These are phyloP conservation scores for Colletotrichum sansevieriae DNA, from an alignment of 2,329 filamentous ascomycete genomes.

Conservation along the genomic window DNA sequence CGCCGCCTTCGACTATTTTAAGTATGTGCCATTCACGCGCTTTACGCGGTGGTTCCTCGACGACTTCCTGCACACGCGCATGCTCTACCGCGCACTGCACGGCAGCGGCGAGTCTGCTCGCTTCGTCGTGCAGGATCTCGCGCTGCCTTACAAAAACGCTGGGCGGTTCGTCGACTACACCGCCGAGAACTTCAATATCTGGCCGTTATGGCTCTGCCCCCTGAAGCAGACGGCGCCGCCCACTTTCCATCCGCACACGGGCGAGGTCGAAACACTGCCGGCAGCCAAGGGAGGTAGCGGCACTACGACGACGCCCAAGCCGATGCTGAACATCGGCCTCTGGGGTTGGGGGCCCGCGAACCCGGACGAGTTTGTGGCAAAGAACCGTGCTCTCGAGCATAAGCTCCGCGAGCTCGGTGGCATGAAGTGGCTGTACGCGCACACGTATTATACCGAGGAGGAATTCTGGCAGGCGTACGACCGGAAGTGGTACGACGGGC, in stretches of 20 bases:
- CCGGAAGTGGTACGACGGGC: constrained; percentile 69
- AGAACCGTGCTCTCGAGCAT: constrained; percentile 79
- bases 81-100: constrained; percentile 80
- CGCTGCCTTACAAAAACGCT: constrained; percentile 65
- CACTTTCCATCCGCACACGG: constrained; percentile 69
- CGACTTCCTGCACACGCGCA: constrained; percentile 79
- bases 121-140: constrained; percentile 78
- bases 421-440: constrained; percentile 89
- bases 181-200: constrained; percentile 63
- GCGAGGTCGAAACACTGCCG: constrained; percentile 47
- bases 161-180: constrained; percentile 70
- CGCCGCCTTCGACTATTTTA: constrained; percentile 77
- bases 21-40: constrained; percentile 72
- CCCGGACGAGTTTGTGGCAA: constrained; percentile 70
- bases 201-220: constrained; percentile 72
- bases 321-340: constrained; percentile 75
- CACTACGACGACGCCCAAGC: constrained; percentile 42
- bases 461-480: constrained; percentile 78
- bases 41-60: constrained; percentile 77
- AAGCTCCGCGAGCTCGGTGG: constrained; percentile 78
- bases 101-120: constrained; percentile 73
- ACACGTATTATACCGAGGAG: constrained; percentile 82
- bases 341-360: constrained; percentile 81
- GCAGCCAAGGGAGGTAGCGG: constrained; percentile 15
- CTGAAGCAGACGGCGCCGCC: constrained; percentile 62